Base-by-base conservation (phyloP, 2,329 filamentous ascomycete genomes). In the Colletotrichum sublineola region DNA sequence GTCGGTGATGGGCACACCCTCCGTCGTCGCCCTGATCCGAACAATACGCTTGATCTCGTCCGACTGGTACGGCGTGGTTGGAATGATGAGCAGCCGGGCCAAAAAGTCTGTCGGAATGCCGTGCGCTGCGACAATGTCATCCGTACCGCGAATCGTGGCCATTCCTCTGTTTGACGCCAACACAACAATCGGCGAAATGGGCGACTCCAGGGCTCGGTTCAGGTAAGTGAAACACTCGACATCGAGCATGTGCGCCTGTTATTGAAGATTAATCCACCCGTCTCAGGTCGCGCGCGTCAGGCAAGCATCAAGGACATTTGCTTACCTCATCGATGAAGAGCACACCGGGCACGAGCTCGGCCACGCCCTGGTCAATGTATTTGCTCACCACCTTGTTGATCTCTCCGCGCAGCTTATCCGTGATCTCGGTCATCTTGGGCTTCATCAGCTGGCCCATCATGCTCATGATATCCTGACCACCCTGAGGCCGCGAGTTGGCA, bases 401-500 rank as follows among this genome's bases (percentile, higher is more conserved):
- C 85, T 99, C 96, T 68, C 90, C 87, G 73, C 96, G 91, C 79
- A 99, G 86, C 86, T 99, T 99, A 84, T 99, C 96, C 40, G 96
- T 99, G 79, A 99, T 98, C 82, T 99, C 96, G 7, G 96, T 99
- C 91, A 98, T 98, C 87, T 97, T 97, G 74, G 96, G 96, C 89
- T 98, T 98, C 95, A 98, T 98, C 79, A 99, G 86, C 84, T 99
- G 96, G 78, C 96, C 96, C 96, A 99, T 98, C 96, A 99, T 98
- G 86, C 95, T 98, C 95, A 99, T 98, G 76, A 99, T 97, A 82
- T 99, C 96, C 86, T 99, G 96, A 56, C 96, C 96, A 65, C 96
- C 96, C 85, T 98, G 95, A 5, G 96, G 96, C 78, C 96, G 88
- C 18, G 96, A 93, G 79, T 99, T 99, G 75, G 96, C 96, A 74